phyloP scores from a whole-genome alignment of 805 yeast species.

The Lipomyces orientalis region DNA sequence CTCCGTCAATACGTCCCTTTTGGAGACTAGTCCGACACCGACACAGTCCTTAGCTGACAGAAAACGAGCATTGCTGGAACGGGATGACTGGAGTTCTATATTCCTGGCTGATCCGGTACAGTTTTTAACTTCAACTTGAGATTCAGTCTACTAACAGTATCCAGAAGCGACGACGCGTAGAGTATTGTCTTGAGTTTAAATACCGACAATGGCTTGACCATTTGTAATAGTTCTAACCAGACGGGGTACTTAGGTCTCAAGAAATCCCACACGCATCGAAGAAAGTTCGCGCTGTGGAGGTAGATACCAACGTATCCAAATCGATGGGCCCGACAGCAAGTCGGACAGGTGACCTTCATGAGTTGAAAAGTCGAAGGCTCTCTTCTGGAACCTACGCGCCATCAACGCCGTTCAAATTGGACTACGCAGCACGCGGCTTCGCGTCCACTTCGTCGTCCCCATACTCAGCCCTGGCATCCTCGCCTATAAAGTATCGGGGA shows the following conservation, averaged over 20 bases:
- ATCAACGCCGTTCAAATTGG: conserved; percentile 1
- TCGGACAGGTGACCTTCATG: not conserved
- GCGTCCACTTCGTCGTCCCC: not conserved
- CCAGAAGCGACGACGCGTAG: not conserved
- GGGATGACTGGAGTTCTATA: conserved; percentile 18
- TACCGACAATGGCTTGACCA: not conserved
- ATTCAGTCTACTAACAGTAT: not conserved
- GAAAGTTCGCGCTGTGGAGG: not conserved
- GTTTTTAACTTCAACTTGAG: not conserved
- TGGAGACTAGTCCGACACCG: not conserved
- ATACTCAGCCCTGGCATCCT: conserved; percentile 1
- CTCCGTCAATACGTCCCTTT: not conserved
- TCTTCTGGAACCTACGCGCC: not conserved
- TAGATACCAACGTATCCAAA: not conserved
- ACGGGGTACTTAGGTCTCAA: not conserved
- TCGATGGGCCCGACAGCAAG: not conserved
- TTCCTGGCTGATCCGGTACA: conserved; percentile 4
- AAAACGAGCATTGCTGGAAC: conserved; percentile 15
- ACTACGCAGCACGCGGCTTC: not conserved
- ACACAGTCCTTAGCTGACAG: conserved; percentile 7
- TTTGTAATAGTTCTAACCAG: not conserved
- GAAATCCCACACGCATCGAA: not conserved
- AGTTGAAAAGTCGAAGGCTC: not conserved
- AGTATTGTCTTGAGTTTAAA: conserved; percentile 1
- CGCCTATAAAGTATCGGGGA: not conserved